Evolutionary conservation across 345 rosid species (phyloP).

Genomic region (Brassica cretica): DNA sequence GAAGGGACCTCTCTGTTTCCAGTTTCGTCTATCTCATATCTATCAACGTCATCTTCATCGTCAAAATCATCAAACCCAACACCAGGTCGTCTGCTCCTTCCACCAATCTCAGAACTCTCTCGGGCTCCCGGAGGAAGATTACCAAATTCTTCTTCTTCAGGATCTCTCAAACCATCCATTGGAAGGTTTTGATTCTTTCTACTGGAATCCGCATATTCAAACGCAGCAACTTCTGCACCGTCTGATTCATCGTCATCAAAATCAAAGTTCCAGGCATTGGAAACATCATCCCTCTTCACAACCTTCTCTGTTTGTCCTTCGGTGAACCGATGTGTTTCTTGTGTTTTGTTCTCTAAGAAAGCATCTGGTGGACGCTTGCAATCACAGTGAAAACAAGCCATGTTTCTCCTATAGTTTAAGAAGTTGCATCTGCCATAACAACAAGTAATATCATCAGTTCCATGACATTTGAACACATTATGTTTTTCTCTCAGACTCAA

Average conservation of each 20-base stretch:
- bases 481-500: neutral
- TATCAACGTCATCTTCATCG: constrained; percentile 87
- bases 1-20: constrained; percentile 37
- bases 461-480: neutral
- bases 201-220: constrained; percentile 77
- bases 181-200: constrained; percentile 40
- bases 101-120: constrained; percentile 49
- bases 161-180: constrained; percentile 45
- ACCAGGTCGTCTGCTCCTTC: constrained; percentile 44
- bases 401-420: constrained; percentile 92
- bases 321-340: constrained; percentile 51
- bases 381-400: constrained; percentile 92
- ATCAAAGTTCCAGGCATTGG: constrained; percentile 95
- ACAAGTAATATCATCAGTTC: constrained; percentile 15
- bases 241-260: constrained; percentile 98
- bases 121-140: constrained; percentile 39
- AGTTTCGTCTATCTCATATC: constrained; percentile 74
- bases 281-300: constrained; percentile 57
- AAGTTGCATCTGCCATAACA: constrained; percentile 81
- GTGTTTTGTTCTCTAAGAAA: constrained; percentile 56
- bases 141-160: constrained; percentile 44
- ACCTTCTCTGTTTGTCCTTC: constrained; percentile 46
- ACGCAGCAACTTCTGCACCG: constrained; percentile 94
- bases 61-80: constrained; percentile 89
- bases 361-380: constrained; percentile 94